Percentiles rank a stretch among this genome's conserved stretches.
Conservation (phyloP, 2,329 filamentous ascomycete genomes). For the Aspergillus jensenii region DNA sequence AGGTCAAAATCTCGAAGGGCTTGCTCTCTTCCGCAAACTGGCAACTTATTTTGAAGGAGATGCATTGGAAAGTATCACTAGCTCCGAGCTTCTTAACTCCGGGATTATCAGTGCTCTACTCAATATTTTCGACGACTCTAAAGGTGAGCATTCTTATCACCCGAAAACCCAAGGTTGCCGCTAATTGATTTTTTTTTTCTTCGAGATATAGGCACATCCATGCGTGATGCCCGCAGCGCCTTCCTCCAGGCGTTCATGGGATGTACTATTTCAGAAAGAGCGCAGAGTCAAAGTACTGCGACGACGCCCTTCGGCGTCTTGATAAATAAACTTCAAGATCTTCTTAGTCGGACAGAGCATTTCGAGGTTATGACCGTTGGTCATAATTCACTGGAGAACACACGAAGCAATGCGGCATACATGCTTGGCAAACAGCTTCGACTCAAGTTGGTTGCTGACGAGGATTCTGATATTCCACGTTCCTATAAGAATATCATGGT, state of each 20-base stretch:
- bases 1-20: slow-evolving; percentile 49
- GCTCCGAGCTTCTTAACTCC: slow-evolving; percentile 87
- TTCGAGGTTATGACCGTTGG: slow-evolving; percentile 97
- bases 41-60: slow-evolving; percentile 86
- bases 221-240: slow-evolving; percentile 66
- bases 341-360: slow-evolving; percentile 94
- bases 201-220: slow-evolving; percentile 19
- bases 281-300: slow-evolving; percentile 64
- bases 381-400: slow-evolving; percentile 86
- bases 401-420: slow-evolving; percentile 84
- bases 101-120: slow-evolving; percentile 83
- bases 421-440: slow-evolving; percentile 97
- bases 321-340: slow-evolving; percentile 90
- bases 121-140: slow-evolving; percentile 73
- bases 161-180: not conserved
- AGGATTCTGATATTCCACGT: slow-evolving; percentile 80
- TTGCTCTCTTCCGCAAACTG: slow-evolving; percentile 69
- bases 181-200: not conserved
- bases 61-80: slow-evolving; percentile 89
- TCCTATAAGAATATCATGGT: slow-evolving; percentile 95
- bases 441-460: slow-evolving; percentile 83
- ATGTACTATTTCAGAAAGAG: slow-evolving; percentile 58
- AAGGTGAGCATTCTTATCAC: slow-evolving; percentile 36
- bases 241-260: slow-evolving; percentile 95
- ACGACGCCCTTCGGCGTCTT: slow-evolving; percentile 86